These are phyloP conservation scores for Metarhizium guizhouense DNA, from an alignment of 2,329 filamentous ascomycete species.

Conservation along the genomic window DNA sequence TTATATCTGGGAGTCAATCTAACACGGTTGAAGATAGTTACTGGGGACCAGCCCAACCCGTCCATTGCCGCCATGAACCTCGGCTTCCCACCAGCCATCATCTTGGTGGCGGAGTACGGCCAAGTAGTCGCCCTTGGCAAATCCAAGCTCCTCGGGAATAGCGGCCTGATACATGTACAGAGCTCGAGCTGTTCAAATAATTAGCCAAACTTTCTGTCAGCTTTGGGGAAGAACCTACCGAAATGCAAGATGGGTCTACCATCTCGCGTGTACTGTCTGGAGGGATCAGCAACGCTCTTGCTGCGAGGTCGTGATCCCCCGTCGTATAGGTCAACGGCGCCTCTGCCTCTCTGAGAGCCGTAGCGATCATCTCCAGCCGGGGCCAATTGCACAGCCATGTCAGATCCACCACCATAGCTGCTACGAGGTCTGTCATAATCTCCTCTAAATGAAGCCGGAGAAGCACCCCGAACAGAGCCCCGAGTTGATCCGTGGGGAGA, in stretches of 20 bases:
- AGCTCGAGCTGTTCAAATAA: constrained; percentile 61
- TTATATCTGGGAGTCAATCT: background rate
- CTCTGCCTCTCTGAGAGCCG: constrained; percentile 45
- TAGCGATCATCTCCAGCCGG: constrained; percentile 48
- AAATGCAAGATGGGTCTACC: constrained; percentile 86
- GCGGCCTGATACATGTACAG: constrained; percentile 91
- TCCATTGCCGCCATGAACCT: constrained; percentile 63
- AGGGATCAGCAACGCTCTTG: constrained; percentile 76
- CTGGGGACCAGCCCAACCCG: constrained; percentile 55
- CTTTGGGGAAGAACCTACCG: constrained; percentile 54
- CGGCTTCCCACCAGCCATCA: constrained; percentile 99
- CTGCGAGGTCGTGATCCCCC: constrained; percentile 52
- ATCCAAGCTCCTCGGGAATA: constrained; percentile 90
- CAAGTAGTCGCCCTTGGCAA: constrained; percentile 84
- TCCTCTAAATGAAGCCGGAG: constrained; percentile 35
- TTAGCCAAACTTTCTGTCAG: background rate
- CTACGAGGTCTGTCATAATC: constrained; percentile 42
- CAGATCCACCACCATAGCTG: constrained; percentile 36
- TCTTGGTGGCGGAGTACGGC: constrained; percentile 87
- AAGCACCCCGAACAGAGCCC: constrained; percentile 33
- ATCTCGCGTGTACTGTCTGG: constrained; percentile 76
- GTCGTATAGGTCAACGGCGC: constrained; percentile 49
- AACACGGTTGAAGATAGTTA: constrained; percentile 55
- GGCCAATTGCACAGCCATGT: constrained; percentile 62
- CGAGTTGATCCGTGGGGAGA: constrained; percentile 40